Conservation (phyloP, 192 early-diverging fungal genomes). For the Coemansia erecta region DNA sequence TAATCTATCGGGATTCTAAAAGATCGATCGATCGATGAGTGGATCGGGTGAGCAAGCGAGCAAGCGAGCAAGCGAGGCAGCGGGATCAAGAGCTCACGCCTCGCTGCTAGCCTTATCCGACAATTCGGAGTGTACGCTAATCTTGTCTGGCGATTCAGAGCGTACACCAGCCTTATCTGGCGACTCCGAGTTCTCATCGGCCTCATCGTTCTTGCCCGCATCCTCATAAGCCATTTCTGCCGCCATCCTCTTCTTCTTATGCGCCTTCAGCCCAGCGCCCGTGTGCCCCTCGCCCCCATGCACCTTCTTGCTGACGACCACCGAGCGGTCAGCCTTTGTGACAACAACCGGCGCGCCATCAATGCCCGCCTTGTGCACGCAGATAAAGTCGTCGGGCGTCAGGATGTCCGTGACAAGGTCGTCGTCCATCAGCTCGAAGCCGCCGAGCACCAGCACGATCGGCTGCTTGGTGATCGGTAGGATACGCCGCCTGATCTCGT, state of each 20-base stretch:
- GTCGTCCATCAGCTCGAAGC: constrained; percentile 48
- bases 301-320: background rate
- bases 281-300: background rate
- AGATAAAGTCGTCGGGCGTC: background rate
- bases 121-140: no score
- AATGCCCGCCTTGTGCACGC: background rate
- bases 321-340: background rate
- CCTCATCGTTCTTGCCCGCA: background rate
- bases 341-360: background rate
- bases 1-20: no score
- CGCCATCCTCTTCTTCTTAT: background rate
- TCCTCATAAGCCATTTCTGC: background rate
- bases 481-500: constrained; percentile 38
- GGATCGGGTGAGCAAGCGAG: no score
- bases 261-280: background rate
- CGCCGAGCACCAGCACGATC: constrained; percentile 11
- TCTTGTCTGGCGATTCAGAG: no score
- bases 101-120: no score
- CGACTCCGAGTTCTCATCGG: background rate
- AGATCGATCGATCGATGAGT: no score
- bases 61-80: no score
- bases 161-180: no score
- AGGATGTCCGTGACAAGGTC: constrained; percentile 10
- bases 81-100: no score
- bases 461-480: constrained; percentile 16